Evolutionary conservation across 371 early-diverging fungal species (phyloP).

Genomic region (Rhizopus microsporus): DNA sequence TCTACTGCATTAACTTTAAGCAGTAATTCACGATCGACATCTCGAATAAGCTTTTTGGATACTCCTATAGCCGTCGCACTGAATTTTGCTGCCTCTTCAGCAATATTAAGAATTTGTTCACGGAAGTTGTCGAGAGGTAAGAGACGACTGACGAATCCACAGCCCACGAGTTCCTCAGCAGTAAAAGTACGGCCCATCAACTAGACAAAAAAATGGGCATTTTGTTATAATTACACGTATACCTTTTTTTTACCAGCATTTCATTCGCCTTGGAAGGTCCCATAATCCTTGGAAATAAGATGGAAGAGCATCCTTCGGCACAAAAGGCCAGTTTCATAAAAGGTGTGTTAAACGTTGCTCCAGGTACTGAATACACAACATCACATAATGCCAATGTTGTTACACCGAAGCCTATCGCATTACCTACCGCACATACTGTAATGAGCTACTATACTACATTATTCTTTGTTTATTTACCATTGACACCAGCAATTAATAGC

Average conservation of each 20-base stretch:
- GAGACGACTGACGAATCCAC: slow-evolving; percentile 48
- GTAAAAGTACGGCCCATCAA: slow-evolving; percentile 56
- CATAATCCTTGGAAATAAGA: slow-evolving; percentile 64
- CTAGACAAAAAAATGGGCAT: slow-evolving; percentile 14
- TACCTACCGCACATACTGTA: slow-evolving; percentile 39
- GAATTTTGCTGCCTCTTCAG: slow-evolving; percentile 54
- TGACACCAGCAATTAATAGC: slow-evolving; percentile 72
- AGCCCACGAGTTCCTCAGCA: slow-evolving; percentile 55
- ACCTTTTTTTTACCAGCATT: slow-evolving; percentile 53
- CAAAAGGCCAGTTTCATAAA: slow-evolving; percentile 74
- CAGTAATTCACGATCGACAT: slow-evolving; percentile 46
- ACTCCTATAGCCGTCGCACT: slow-evolving; percentile 55
- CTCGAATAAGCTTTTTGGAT: slow-evolving; percentile 59
- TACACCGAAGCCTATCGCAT: slow-evolving; percentile 70
- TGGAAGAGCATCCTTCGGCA: slow-evolving; percentile 68
- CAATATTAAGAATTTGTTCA: slow-evolving; percentile 47
- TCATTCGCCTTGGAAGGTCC: slow-evolving; percentile 64
- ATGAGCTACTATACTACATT: neutral
- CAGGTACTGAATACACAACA: slow-evolving; percentile 64
- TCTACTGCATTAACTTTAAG: slow-evolving; percentile 50
- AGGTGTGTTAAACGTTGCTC: slow-evolving; percentile 67
- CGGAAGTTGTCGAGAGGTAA: slow-evolving; percentile 59
- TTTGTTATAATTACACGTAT: neutral
- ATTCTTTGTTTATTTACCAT: slow-evolving; percentile 44
- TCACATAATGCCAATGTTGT: slow-evolving; percentile 72